phyloP scores from a whole-genome alignment of 352 stramenopile genomes.

The Pythium apleroticum region DNA sequence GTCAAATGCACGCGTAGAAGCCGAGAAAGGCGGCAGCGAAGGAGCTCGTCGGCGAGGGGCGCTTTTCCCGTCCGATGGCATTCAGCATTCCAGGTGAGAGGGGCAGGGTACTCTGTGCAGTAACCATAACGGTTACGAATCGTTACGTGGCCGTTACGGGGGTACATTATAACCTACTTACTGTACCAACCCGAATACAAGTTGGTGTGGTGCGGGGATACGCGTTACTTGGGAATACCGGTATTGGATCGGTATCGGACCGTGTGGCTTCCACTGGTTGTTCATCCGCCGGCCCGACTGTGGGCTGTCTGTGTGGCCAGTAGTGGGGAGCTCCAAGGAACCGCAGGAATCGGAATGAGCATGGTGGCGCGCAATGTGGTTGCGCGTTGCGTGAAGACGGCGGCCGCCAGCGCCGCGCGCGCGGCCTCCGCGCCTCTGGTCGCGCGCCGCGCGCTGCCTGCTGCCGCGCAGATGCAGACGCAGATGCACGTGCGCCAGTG shows the following conservation, averaged over 20 bases:
- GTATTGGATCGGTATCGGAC: conserved; percentile 7
- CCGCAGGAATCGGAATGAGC: not conserved
- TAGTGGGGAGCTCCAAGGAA: conserved; percentile 13
- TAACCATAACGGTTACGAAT: no score
- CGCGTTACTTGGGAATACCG: no score
- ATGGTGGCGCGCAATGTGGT: conserved; percentile 29
- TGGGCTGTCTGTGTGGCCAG: conserved; percentile 26
- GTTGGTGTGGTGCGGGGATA: no score
- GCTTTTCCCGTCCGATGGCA: not conserved
- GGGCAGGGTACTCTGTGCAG: not conserved
- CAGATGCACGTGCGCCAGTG: conserved; percentile 30
- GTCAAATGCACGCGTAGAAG: not conserved
- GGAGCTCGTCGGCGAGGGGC: not conserved
- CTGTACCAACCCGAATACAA: no score
- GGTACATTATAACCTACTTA: no score
- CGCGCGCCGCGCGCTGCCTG: conserved; percentile 5
- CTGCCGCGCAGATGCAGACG: not conserved
- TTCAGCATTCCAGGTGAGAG: not conserved
- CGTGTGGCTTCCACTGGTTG: conserved; percentile 17
- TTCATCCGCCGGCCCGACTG: not conserved
- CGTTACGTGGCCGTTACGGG: no score
- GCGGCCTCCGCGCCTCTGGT: conserved; percentile 7
- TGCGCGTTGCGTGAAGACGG: conserved; percentile 31
- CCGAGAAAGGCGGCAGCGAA: not conserved
- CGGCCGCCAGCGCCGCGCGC: conserved; percentile 8